Base-by-base conservation (phyloP, 1,284 basidiomycete genomes). In the Boletus semigastroideus region DNA sequence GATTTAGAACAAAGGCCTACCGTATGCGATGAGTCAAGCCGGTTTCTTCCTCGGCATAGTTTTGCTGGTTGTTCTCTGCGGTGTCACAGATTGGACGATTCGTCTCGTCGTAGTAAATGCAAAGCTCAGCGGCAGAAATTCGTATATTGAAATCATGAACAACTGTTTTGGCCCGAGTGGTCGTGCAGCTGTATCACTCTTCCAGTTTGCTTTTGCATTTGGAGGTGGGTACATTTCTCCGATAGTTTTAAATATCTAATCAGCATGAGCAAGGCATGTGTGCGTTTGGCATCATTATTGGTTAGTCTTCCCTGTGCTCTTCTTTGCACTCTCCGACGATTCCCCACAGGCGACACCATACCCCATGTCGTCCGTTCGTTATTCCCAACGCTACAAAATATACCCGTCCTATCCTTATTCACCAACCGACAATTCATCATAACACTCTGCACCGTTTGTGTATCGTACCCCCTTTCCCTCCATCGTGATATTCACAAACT, bases 401-500 rank as follows among this genome's bases (percentile, higher is more conserved):
- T 83, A 63, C 86, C 90, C 51, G 73, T 94, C 48, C 78, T 94
- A 52, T 83, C 76, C 27, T 72, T 96, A 54, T 77, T 99, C 64
- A 79, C 87, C 46, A 89, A 94, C 67, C 87, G 97, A 38, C 84
- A 91, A 65, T 93, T 97, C 70, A 78, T 98, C 68, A 94, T 96
- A 59, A 76, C 83, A 48, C 76, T 94, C 46, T 90, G 89, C 73
- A 97, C 94, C 1, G 71, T 91, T 51, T 83, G 85, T 61, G 86
- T 98, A 52, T 96, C 94, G 5, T 99, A 94, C 67, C 97, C 97
- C 0, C 82, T 99, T 33, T 96, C 92, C 5, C 80, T 99, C 17
- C 94, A 99, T 69, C 90, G 96, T 48, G 94, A 98, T 70, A 99
- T 99, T 61, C 92, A 97, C 72, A 98, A 97, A 71, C 85, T 99